Conservation (phyloP, 495 filamentous ascomycete genomes). For the Penicillium salamii region DNA sequence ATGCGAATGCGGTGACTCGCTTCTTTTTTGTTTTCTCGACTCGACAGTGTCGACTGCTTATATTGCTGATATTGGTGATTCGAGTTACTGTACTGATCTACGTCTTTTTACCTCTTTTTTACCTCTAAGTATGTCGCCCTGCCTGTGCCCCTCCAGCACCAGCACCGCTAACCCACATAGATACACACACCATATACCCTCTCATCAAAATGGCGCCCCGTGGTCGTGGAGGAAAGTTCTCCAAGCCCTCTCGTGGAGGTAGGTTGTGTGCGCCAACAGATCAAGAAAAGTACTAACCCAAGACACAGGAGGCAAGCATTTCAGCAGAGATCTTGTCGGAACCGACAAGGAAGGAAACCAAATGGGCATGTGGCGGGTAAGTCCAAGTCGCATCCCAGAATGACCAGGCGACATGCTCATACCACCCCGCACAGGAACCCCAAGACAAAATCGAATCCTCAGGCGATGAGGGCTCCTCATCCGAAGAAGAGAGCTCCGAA, state of each 20-base stretch:
- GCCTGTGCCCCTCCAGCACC: no score
- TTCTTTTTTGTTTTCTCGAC: not conserved
- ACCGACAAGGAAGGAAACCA: slow-evolving; percentile 80
- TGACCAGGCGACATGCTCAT: no score
- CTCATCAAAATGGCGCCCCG: slow-evolving; percentile 42
- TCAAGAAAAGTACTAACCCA: not conserved
- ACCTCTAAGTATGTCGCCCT: no score
- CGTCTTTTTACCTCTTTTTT: no score
- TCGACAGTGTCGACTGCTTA: not conserved
- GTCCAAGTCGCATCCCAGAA: no score
- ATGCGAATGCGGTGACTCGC: slow-evolving; percentile 12
- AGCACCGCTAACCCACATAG: not conserved
- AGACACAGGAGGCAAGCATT: slow-evolving; percentile 80
- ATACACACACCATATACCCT: not conserved
- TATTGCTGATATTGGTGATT: not conserved
- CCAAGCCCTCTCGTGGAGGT: slow-evolving; percentile 91
- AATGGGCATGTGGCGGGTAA: slow-evolving; percentile 73
- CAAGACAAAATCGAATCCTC: slow-evolving; percentile 39
- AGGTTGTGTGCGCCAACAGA: slow-evolving; percentile 26
- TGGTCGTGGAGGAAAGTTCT: slow-evolving; percentile 88
- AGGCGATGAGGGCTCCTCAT: slow-evolving; percentile 40
- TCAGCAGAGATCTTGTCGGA: slow-evolving; percentile 83
- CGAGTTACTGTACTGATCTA: not conserved
- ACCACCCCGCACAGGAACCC: slow-evolving; percentile 37
- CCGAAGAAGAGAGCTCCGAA: slow-evolving; percentile 40